These are phyloP conservation scores for Amphicarpaea edgeworthii DNA, from an alignment of 306 rosid genomes.

Conservation along the genomic window DNA sequence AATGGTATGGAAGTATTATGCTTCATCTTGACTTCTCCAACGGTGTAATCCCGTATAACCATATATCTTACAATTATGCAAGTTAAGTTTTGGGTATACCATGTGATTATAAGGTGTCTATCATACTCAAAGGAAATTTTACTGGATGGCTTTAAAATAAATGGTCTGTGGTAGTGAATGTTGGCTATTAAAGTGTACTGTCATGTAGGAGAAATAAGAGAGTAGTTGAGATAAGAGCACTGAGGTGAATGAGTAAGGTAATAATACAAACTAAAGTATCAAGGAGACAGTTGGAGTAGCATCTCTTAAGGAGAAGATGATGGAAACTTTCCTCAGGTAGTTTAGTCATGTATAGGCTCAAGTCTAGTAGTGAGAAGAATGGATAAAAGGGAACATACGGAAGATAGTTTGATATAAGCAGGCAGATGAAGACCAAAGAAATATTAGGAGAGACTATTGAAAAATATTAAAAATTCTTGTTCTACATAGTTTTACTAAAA, in stretches of 20 bases:
- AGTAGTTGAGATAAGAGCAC: no score
- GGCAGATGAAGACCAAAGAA: neutral
- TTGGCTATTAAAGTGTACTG: no score
- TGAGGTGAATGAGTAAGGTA: no score
- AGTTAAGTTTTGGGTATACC: no score
- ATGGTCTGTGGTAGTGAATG: no score
- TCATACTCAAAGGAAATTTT: no score
- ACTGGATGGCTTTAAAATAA: no score
- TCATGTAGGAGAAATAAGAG: no score
- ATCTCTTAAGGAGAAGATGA: neutral
- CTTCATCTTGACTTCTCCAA: slow-evolving; percentile 3
- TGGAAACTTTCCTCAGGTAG: neutral
- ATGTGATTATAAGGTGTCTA: no score
- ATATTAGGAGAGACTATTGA: neutral
- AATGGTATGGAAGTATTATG: neutral
- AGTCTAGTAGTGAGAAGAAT: slow-evolving; percentile 3
- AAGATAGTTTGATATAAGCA: neutral
- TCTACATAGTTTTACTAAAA: slow-evolving; percentile 3
- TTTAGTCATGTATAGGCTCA: neutral
- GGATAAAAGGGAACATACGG: neutral
- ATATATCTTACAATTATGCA: no score
- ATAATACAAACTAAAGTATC: no score
- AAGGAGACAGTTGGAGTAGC: no score
- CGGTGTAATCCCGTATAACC: neutral
- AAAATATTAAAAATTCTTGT: neutral